These are phyloP conservation scores for Pythium phragmiticola DNA, from an alignment of 352 stramenopile genomes.

Conservation along the genomic window DNA sequence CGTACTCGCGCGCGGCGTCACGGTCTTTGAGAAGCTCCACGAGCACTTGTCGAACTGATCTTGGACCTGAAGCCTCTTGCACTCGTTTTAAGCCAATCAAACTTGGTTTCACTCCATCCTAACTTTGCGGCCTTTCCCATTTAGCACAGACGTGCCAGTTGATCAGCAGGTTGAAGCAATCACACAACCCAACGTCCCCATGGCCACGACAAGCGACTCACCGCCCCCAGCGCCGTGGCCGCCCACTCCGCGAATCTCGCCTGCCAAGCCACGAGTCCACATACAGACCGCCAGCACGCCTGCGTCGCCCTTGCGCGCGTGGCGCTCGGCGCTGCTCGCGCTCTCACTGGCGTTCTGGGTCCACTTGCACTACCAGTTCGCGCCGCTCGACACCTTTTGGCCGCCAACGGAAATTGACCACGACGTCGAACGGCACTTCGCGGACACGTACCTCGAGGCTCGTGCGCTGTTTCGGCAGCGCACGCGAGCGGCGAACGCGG, in stretches of 20 bases:
- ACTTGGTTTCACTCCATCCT: no score
- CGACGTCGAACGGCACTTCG: conserved; percentile 27
- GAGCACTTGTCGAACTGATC: conserved; percentile 6
- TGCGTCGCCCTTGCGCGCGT: neutral
- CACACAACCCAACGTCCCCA: neutral
- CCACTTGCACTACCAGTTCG: conserved; percentile 27
- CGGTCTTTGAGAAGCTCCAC: conserved; percentile 50
- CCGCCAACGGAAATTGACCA: conserved; percentile 5
- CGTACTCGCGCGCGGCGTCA: conserved; percentile 47
- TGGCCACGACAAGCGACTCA: neutral
- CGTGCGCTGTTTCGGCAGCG: conserved; percentile 32
- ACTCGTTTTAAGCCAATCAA: no score
- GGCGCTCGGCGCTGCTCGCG: conserved; percentile 2
- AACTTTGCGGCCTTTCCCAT: no score
- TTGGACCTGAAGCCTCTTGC: neutral
- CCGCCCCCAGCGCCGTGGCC: no score
- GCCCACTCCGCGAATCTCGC: neutral
- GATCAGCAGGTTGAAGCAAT: neutral
- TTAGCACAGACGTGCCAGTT: no score
- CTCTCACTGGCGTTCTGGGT: conserved; percentile 27
- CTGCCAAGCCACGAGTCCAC: neutral
- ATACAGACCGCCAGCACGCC: conserved; percentile 33
- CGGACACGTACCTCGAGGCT: conserved; percentile 35
- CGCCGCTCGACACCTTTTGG: conserved; percentile 23
- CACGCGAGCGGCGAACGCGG: conserved; percentile 8